Percentiles rank a stretch among this genome's conserved stretches.
Conservation (phyloP, 192 early-diverging fungal species). For the Rhizophagus sp. region DNA sequence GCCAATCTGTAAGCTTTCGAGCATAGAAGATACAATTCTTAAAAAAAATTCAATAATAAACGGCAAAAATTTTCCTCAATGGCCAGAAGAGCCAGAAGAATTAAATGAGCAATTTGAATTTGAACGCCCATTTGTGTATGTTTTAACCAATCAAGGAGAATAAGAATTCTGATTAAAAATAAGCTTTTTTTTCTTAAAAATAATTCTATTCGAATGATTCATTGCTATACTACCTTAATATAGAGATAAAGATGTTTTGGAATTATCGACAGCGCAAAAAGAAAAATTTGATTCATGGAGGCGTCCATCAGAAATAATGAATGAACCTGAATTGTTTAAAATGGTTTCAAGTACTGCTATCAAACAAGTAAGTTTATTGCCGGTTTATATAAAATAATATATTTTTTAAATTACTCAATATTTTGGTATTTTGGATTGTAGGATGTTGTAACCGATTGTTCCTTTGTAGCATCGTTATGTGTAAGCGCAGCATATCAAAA, state of each 20-base stretch:
- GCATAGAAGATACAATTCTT: slow-evolving; percentile 62
- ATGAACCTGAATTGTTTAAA: slow-evolving; percentile 66
- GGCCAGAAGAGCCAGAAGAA: slow-evolving; percentile 76
- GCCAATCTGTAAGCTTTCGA: slow-evolving; percentile 29
- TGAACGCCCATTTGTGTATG: slow-evolving; percentile 49
- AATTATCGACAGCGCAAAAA: slow-evolving; percentile 74
- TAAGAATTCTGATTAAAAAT: no score
- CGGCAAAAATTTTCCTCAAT: slow-evolving; percentile 70
- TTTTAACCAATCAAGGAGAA: neutral
- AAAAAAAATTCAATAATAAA: slow-evolving; percentile 72
- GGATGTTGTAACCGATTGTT: slow-evolving; percentile 94
- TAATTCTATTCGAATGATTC: slow-evolving; percentile 30
- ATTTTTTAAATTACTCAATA: neutral
- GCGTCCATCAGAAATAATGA: slow-evolving; percentile 74
- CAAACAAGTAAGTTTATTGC: slow-evolving; percentile 45
- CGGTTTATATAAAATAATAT: no score
- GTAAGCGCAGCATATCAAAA: slow-evolving; percentile 79
- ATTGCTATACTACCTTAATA: slow-evolving; percentile 2
- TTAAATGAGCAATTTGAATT: slow-evolving; percentile 59
- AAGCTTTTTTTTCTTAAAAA: neutral
- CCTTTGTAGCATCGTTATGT: slow-evolving; percentile 91
- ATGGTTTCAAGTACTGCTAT: slow-evolving; percentile 67
- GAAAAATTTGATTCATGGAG: slow-evolving; percentile 79
- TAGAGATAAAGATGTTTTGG: slow-evolving; percentile 76
- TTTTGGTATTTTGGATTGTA: neutral